These are phyloP conservation scores for Trypanosoma congolense DNA, from an alignment of 208 protist genomes.

Conservation along the genomic window DNA sequence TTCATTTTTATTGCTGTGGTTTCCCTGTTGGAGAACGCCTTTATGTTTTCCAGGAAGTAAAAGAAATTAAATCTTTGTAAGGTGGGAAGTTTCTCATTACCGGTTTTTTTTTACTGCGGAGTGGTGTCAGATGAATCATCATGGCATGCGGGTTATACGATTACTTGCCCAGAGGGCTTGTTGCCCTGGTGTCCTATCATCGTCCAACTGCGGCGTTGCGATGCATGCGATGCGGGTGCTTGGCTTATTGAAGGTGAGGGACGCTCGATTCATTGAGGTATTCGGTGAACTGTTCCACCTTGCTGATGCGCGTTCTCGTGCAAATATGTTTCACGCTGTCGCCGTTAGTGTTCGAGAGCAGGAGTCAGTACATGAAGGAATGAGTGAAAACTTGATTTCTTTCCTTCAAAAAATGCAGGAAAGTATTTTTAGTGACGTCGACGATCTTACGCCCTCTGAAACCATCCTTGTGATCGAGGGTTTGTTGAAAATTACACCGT, in stretches of 20 bases:
- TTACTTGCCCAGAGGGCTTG: conserved; percentile 27
- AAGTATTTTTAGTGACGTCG: conserved; percentile 23
- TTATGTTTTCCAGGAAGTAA: too few species aligned
- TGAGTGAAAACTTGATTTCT: conserved; percentile 16
- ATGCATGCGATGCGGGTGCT: conserved; percentile 42
- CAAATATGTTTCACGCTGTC: conserved; percentile 48
- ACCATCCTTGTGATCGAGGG: conserved; percentile 54
- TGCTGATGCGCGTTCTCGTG: conserved; percentile 36
- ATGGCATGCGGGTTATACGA: conserved; percentile 7
- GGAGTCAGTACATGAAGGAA: conserved; percentile 19
- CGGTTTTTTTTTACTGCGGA: not conserved
- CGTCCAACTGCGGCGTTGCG: conserved; percentile 35
- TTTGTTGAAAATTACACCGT: conserved; percentile 34
- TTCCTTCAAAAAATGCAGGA: conserved; percentile 30
- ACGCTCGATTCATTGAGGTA: conserved; percentile 17
- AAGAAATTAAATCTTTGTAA: too few species aligned
- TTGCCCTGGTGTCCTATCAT: conserved; percentile 30
- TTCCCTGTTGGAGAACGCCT: too few species aligned
- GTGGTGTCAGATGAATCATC: conserved; percentile 10
- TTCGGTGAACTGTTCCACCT: conserved; percentile 16
- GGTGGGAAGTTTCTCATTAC: too few species aligned
- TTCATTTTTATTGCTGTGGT: too few species aligned
- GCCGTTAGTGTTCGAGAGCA: conserved; percentile 26
- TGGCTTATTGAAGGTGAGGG: conserved; percentile 18
- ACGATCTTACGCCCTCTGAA: conserved; percentile 38